Evolutionary conservation across 176 grass and related monocot genomes (phyloP).

Genomic region (Tillandsia fasciculata): DNA sequence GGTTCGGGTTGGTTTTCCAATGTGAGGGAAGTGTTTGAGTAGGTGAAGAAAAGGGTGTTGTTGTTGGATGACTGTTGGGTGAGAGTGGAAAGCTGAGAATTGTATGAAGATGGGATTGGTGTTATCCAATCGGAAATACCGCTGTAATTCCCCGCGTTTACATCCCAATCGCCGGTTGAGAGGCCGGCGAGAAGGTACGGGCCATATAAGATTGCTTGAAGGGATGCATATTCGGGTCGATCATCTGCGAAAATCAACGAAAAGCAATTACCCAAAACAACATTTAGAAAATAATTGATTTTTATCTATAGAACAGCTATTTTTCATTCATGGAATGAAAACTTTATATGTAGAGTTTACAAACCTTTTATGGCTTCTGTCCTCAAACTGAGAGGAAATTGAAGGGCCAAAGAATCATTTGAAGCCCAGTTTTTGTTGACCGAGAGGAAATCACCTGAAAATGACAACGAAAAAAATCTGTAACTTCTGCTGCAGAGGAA

Average conservation of each 20-base stretch:
- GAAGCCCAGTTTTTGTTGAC: constrained; percentile 53
- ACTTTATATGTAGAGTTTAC: background rate
- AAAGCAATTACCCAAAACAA: background rate
- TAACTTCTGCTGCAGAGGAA: background rate
- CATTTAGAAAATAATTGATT: too few relatives aligned
- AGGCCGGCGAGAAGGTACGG: constrained; percentile 84
- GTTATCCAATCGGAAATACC: constrained; percentile 56
- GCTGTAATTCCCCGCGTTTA: constrained; percentile 29
- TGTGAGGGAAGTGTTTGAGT: constrained; percentile 46
- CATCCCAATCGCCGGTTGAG: constrained; percentile 65
- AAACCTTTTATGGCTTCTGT: constrained; percentile 81
- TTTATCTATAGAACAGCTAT: too few relatives aligned
- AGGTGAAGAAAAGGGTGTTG: constrained; percentile 39
- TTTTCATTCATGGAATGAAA: background rate
- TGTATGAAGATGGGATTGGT: constrained; percentile 42
- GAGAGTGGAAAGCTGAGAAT: constrained; percentile 55
- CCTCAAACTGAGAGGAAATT: constrained; percentile 44
- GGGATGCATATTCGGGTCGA: constrained; percentile 40
- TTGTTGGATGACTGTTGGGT: constrained; percentile 27
- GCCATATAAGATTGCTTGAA: constrained; percentile 74
- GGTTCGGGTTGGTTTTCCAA: constrained; percentile 47
- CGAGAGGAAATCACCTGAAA: constrained; percentile 52
- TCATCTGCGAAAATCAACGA: constrained; percentile 52
- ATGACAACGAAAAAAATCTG: constrained; percentile 3
- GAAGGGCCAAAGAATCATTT: constrained; percentile 44